Conservation (phyloP, 2,329 filamentous ascomycete species). For the Stagonosporopsis rhizophila region DNA sequence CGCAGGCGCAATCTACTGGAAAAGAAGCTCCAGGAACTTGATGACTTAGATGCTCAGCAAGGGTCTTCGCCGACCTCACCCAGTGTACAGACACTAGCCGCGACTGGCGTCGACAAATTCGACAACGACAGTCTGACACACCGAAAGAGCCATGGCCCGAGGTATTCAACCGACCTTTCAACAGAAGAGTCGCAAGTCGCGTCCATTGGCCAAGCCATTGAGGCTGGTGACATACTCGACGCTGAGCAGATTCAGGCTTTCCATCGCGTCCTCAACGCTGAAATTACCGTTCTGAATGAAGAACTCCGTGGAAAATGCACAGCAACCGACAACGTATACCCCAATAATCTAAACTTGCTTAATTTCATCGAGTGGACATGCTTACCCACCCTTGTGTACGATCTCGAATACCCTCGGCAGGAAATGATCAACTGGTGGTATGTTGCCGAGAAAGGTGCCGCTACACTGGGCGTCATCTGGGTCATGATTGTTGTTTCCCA, state of each 20-base stretch:
- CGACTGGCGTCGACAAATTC: constrained; percentile 26
- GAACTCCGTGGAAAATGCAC: constrained; percentile 71
- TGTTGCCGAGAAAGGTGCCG: constrained; percentile 73
- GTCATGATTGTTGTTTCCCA: constrained; percentile 83
- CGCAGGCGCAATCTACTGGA: constrained; percentile 55
- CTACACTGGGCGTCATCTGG: constrained; percentile 75
- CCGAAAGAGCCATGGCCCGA: constrained; percentile 47
- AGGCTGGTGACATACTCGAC: constrained; percentile 66
- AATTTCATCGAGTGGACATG: constrained; percentile 77
- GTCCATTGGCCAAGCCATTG: constrained; percentile 67
- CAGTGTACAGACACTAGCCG: constrained; percentile 5
- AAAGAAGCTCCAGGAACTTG: constrained; percentile 64
- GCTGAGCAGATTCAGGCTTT: constrained; percentile 69
- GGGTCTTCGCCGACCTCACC: constrained; percentile 42
- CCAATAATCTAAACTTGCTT: constrained; percentile 69
- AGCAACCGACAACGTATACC: constrained; percentile 62
- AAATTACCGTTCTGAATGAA: constrained; percentile 68
- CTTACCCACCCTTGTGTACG: constrained; percentile 79
- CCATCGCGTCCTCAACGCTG: constrained; percentile 69
- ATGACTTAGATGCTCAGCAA: constrained; percentile 58
- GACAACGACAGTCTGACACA: constrained; percentile 11
- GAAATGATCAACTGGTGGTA: constrained; percentile 76
- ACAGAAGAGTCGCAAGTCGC: constrained; percentile 64
- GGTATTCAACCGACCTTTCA: constrained; percentile 53
- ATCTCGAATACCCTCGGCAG: constrained; percentile 77